A percentile compares a stretch with the other conserved stretches of the same genome.
Conservation (phyloP, 164 flowering plant genomes). For the Cinnamomum micranthum region DNA sequence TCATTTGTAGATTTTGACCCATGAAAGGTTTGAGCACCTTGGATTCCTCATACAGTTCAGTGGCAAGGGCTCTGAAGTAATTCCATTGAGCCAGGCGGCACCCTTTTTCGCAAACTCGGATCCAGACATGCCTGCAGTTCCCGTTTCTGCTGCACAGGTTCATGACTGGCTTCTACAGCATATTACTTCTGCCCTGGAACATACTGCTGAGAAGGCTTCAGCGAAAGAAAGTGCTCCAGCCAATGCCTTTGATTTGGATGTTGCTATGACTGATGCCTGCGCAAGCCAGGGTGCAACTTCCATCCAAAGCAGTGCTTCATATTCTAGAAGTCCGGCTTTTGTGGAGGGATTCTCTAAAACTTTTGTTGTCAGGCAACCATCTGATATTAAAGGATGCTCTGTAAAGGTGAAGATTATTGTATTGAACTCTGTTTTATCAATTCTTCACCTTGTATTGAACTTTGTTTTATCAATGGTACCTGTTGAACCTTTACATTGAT, state of each 20-base stretch:
- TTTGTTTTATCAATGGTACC: too few species aligned
- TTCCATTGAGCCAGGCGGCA: constrained; percentile 70
- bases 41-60: constrained; percentile 82
- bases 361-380: constrained; percentile 70
- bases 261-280: constrained; percentile 85
- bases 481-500: not conserved
- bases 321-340: constrained; percentile 45
- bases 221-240: constrained; percentile 76
- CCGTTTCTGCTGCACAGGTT: constrained; percentile 86
- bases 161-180: constrained; percentile 88
- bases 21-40: constrained; percentile 91
- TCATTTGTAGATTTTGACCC: constrained; percentile 56
- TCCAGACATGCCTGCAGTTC: constrained; percentile 98
- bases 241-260: constrained; percentile 69
- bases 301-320: constrained; percentile 3
- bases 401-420: constrained; percentile 57
- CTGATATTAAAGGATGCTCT: constrained; percentile 79
- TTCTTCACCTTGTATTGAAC: not conserved
- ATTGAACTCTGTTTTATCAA: too few species aligned
- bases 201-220: constrained; percentile 57
- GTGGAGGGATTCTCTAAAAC: constrained; percentile 94
- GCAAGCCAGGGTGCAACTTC: constrained; percentile 33
- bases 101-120: constrained; percentile 98
- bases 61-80: constrained; percentile 53
- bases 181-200: constrained; percentile 64